These are phyloP conservation scores for Fusarium sp. DNA, from an alignment of 2,329 filamentous ascomycete genomes.

Conservation along the genomic window DNA sequence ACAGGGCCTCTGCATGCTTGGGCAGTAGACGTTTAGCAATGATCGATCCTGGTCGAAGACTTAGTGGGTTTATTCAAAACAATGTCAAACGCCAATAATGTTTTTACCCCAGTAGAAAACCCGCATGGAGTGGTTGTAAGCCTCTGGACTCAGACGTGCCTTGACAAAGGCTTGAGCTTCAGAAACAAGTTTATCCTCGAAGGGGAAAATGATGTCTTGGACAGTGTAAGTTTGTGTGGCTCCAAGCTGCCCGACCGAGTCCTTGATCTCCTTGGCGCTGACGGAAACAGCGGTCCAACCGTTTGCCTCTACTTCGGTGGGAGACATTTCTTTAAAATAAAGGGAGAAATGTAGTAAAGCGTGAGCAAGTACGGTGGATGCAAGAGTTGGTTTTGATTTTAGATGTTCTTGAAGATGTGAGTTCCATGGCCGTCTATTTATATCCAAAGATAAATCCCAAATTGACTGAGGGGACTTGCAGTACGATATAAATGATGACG, in stretches of 20 bases:
- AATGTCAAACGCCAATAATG: too few species aligned
- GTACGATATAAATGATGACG: too few species aligned
- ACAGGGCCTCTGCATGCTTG: constrained; percentile 53
- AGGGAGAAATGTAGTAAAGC: too few species aligned
- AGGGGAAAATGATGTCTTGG: constrained; percentile 62
- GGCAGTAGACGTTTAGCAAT: constrained; percentile 63
- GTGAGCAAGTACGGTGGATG: too few species aligned
- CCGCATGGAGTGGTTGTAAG: constrained; percentile 78
- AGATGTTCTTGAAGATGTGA: too few species aligned
- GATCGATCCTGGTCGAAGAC: constrained; percentile 51
- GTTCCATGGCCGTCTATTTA: too few species aligned
- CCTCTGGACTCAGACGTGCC: constrained; percentile 63
- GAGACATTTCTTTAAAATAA: not conserved
- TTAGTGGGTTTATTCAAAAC: not conserved
- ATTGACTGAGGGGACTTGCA: too few species aligned
- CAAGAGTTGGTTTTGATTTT: too few species aligned
- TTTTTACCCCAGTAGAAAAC: constrained; percentile 71
- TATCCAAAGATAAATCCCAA: too few species aligned
- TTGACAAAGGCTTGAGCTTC: constrained; percentile 64
- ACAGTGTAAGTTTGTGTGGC: constrained; percentile 47
- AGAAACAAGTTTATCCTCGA: constrained; percentile 60
- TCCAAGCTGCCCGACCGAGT: constrained; percentile 55
- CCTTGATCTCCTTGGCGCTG: constrained; percentile 57
- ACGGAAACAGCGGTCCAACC: constrained; percentile 62
- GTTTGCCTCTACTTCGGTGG: constrained; percentile 43